Conservation (phyloP, 1,284 basidiomycete species). For the Ceratorhiza oryzae-sativae region DNA sequence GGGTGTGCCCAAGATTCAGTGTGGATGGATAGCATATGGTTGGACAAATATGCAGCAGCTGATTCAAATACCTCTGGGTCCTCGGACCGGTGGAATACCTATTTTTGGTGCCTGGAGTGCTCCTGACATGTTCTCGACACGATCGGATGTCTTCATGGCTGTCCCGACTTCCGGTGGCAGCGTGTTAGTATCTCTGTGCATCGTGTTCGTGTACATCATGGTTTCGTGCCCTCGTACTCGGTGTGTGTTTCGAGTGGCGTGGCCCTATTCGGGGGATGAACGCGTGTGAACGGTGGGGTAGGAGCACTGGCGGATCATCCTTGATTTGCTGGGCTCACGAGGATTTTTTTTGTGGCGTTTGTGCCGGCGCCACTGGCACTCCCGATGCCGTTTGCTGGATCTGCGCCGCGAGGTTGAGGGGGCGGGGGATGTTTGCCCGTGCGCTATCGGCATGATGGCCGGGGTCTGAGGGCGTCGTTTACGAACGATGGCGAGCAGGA, state of each 20-base stretch:
- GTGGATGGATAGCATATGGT: background rate
- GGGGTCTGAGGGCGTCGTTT: background rate
- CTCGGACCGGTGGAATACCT: background rate
- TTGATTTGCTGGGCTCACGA: background rate
- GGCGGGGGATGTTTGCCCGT: background rate
- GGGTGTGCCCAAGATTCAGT: background rate
- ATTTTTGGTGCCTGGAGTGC: slow-evolving; percentile 6
- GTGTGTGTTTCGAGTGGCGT: background rate
- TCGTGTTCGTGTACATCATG: background rate
- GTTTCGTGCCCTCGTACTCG: background rate
- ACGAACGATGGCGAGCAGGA: background rate
- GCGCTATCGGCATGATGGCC: background rate
- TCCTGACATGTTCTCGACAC: background rate
- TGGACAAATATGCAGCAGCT: background rate
- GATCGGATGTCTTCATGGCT: background rate
- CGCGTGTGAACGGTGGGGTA: background rate
- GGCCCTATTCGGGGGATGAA: background rate
- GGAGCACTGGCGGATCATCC: background rate
- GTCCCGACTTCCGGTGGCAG: background rate
- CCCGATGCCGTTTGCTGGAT: background rate
- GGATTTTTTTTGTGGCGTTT: background rate
- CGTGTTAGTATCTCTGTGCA: too few relatives aligned
- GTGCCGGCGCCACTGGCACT: background rate
- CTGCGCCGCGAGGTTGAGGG: background rate
- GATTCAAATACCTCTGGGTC: background rate